These are phyloP conservation scores for Bremia lactucae DNA, from an alignment of 352 stramenopile species.

Conservation along the genomic window DNA sequence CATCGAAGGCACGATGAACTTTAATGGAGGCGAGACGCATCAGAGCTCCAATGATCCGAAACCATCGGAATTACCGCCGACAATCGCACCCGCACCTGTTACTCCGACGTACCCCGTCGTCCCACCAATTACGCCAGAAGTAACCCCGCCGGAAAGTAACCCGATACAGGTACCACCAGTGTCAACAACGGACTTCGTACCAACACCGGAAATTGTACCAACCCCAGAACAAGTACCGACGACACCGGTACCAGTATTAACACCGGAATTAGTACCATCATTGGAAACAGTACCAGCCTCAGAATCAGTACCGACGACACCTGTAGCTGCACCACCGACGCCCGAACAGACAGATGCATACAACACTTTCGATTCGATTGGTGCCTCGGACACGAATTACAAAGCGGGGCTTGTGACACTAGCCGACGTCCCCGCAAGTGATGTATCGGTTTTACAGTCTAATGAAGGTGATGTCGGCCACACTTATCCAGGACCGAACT, in stretches of 20 bases:
- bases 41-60: slow-evolving; percentile 7
- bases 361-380: slow-evolving; percentile 8
- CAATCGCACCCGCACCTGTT: not conserved
- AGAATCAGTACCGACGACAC: not conserved
- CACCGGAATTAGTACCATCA: no score
- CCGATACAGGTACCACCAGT: no score
- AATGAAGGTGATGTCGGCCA: slow-evolving; percentile 19
- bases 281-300: no score
- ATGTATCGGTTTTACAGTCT: slow-evolving; percentile 23
- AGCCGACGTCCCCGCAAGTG: slow-evolving; percentile 8
- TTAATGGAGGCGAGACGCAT: slow-evolving; percentile 8
- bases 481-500: no score
- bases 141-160: no score
- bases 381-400: no score
- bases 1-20: slow-evolving; percentile 27
- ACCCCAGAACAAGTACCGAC: no score
- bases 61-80: slow-evolving; percentile 10
- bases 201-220: no score
- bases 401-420: slow-evolving; percentile 18
- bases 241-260: no score
- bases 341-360: slow-evolving; percentile 9
- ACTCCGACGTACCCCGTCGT: no score
- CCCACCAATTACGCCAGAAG: no score
- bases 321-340: slow-evolving; percentile 2
- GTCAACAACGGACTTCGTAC: no score